Conservation (phyloP, 2,329 filamentous ascomycete species). For the Pseudogymnoascus sp. region DNA sequence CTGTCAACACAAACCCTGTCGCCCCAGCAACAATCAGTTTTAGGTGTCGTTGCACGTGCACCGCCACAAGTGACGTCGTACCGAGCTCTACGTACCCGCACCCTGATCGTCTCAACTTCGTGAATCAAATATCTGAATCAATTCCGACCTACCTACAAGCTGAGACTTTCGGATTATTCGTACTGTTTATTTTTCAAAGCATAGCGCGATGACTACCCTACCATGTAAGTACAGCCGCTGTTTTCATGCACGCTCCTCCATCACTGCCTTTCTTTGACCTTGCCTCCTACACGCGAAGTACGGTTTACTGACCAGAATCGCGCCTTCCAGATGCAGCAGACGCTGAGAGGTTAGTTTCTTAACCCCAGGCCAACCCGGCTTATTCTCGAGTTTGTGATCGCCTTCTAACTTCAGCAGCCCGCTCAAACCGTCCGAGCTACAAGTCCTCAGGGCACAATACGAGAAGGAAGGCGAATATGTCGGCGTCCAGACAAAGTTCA, state of each 20-base stretch:
- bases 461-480: conserved; percentile 97
- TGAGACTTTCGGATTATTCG: background rate
- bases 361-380: background rate
- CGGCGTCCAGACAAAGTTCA: conserved; percentile 97
- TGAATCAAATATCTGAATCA: conserved; percentile 1
- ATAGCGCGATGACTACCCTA: conserved; percentile 13
- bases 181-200: conserved; percentile 1
- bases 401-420: conserved; percentile 49
- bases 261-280: conserved; percentile 20
- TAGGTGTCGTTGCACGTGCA: conserved; percentile 8
- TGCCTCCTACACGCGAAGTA: conserved; percentile 18
- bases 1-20: conserved; percentile 3
- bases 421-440: conserved; percentile 82
- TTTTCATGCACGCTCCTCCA: conserved; percentile 21
- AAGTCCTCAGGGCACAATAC: conserved; percentile 87
- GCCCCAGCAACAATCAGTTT: conserved; percentile 12
- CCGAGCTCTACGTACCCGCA: background rate
- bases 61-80: conserved; percentile 15
- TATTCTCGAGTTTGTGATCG: background rate
- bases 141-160: background rate
- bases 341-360: conserved; percentile 69
- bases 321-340: conserved; percentile 76
- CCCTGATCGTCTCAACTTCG: conserved; percentile 6
- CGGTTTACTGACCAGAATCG: conserved; percentile 24
- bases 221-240: conserved; percentile 31